phyloP scores from a whole-genome alignment of 1,284 basidiomycete genomes.

The Ceratobasidium papillatum region DNA sequence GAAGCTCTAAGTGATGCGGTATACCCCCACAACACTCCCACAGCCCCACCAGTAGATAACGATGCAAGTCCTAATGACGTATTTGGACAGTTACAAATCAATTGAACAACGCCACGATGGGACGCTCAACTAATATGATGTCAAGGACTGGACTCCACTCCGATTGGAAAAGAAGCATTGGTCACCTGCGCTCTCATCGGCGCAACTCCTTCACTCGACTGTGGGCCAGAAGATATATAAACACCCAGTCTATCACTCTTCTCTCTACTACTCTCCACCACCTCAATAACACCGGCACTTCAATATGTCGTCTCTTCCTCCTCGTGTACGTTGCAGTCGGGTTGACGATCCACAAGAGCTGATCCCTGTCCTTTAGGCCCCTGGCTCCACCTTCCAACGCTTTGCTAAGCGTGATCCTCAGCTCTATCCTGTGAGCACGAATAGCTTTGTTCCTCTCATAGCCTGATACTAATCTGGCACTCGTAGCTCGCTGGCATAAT shows the following conservation, averaged over 20 bases:
- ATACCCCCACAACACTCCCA: too few relatives aligned
- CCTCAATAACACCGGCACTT: not conserved
- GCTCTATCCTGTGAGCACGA: conserved; percentile 35
- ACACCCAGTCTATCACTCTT: not conserved
- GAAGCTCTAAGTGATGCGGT: too few relatives aligned
- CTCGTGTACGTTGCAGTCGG: conserved; percentile 14
- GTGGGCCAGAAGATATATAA: conserved; percentile 13
- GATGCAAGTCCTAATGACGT: not conserved
- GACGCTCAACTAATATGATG: conserved; percentile 13
- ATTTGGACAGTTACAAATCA: not conserved
- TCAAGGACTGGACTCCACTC: conserved; percentile 8
- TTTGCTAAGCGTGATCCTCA: conserved; percentile 43
- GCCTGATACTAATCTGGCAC: not conserved
- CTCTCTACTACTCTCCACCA: conserved; percentile 3
- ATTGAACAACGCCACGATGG: not conserved
- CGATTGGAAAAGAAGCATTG: too few relatives aligned
- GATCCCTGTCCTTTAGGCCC: conserved; percentile 13
- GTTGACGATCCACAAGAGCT: not conserved
- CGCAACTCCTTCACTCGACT: not conserved
- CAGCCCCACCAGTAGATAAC: too few relatives aligned
- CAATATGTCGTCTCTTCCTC: conserved; percentile 33
- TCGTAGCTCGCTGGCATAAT: conserved; percentile 36
- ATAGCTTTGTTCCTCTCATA: not conserved
- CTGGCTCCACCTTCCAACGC: conserved; percentile 33
- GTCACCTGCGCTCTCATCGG: conserved; percentile 31